Conservation (phyloP, 2,329 filamentous ascomycete species). For the Penicillium fuscoglaucum region DNA sequence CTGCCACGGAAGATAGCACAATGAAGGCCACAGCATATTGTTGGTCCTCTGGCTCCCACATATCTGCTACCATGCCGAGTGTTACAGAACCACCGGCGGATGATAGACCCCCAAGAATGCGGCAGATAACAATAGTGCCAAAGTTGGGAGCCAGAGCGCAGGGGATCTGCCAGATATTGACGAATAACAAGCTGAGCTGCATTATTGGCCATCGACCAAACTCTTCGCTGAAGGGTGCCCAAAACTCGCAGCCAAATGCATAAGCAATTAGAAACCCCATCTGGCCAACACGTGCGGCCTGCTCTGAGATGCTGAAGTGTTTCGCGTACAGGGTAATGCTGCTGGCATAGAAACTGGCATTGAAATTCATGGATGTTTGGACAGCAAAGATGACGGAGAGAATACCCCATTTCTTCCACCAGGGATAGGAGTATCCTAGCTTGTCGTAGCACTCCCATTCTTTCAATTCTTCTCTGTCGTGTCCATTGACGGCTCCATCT, state of each 20-base stretch:
- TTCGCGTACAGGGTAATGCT: slow-evolving; percentile 62
- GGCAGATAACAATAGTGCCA: slow-evolving; percentile 65
- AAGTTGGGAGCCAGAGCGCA: slow-evolving; percentile 73
- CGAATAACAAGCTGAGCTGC: slow-evolving; percentile 69
- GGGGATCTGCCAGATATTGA: slow-evolving; percentile 74
- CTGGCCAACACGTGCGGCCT: slow-evolving; percentile 69
- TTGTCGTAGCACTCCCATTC: slow-evolving; percentile 63
- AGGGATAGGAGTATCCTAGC: slow-evolving; percentile 61
- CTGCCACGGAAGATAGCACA: slow-evolving; percentile 57
- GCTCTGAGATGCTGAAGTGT: slow-evolving; percentile 66
- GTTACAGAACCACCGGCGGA: slow-evolving; percentile 66
- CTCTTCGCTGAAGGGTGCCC: slow-evolving; percentile 85
- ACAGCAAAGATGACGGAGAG: slow-evolving; percentile 68
- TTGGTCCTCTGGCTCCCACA: slow-evolving; percentile 59
- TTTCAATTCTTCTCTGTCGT: slow-evolving; percentile 42
- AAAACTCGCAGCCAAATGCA: slow-evolving; percentile 81
- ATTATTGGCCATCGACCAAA: slow-evolving; percentile 74
- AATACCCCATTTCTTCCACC: slow-evolving; percentile 69
- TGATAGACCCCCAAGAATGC: slow-evolving; percentile 62
- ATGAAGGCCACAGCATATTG: slow-evolving; percentile 63
- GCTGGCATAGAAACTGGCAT: slow-evolving; percentile 71
- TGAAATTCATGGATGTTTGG: slow-evolving; percentile 76
- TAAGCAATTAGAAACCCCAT: slow-evolving; percentile 76
- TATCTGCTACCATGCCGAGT: slow-evolving; percentile 64
- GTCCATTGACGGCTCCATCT: slow-evolving; percentile 9